Conservation (phyloP, 768 basidiomycete species). For the Amanita fuliginea region DNA sequence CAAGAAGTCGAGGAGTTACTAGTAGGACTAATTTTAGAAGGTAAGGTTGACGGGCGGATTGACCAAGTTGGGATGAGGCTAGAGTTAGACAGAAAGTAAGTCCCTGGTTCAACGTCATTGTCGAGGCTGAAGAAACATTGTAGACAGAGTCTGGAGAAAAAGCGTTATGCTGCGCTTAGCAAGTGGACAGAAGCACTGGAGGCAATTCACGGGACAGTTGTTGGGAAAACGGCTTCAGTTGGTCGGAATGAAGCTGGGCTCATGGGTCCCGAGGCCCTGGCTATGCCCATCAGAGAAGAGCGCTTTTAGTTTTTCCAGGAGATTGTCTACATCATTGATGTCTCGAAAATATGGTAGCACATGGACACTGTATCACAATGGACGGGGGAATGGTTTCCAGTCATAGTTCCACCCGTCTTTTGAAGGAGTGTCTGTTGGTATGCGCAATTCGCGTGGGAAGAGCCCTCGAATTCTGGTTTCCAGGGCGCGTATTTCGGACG, state of each 20-base stretch:
- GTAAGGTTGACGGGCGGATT: constrained; percentile 93
- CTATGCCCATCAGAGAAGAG: constrained; percentile 18
- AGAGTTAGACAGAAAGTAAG: constrained; percentile 81
- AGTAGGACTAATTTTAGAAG: constrained; percentile 88
- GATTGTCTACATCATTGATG: neutral
- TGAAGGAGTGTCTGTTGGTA: constrained; percentile 80
- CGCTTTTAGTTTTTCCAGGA: constrained; percentile 15
- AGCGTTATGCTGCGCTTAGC: constrained; percentile 69
- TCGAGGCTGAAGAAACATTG: neutral
- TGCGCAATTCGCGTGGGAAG: constrained; percentile 79
- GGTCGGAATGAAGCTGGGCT: constrained; percentile 27
- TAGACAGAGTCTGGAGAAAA: constrained; percentile 82
- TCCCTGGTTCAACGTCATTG: neutral
- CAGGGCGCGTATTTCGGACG: constrained; percentile 54
- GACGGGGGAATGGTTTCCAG: constrained; percentile 61
- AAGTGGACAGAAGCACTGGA: constrained; percentile 81
- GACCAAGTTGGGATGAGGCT: constrained; percentile 94
- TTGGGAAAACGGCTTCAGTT: constrained; percentile 52
- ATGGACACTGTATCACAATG: constrained; percentile 20
- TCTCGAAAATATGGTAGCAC: neutral
- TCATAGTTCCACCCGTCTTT: constrained; percentile 78
- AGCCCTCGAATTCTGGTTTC: constrained; percentile 73
- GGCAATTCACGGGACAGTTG: constrained; percentile 62
- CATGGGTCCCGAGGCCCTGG: constrained; percentile 20
- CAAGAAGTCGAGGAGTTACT: constrained; percentile 91